Evolutionary conservation across 306 rosid genomes (phyloP).

Genomic region (Begonia loranthoides): DNA sequence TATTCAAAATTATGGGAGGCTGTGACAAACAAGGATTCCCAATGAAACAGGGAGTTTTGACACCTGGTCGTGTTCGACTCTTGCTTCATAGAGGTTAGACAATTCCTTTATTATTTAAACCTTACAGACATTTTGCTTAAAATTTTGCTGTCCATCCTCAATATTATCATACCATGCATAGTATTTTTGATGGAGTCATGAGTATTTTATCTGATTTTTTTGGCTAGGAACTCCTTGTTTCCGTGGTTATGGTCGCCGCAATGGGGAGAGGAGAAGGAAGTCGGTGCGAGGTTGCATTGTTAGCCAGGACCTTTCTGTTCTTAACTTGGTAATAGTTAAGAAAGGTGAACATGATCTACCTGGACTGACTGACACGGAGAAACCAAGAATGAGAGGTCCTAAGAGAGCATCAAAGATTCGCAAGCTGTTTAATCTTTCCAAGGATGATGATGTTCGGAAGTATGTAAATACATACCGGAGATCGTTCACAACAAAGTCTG

Average conservation of each 20-base stretch:
- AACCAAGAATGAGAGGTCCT: slow-evolving; percentile 57
- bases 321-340: slow-evolving; percentile 52
- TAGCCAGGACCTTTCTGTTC: slow-evolving; percentile 47
- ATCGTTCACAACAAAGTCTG: slow-evolving; percentile 28
- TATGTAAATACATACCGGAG: slow-evolving; percentile 56
- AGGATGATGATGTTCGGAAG: slow-evolving; percentile 53
- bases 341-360: slow-evolving; percentile 57
- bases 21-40: slow-evolving; percentile 57
- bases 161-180: not conserved
- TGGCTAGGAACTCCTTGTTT: slow-evolving; percentile 47
- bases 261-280: slow-evolving; percentile 51
- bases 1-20: slow-evolving; percentile 48
- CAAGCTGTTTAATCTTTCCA: slow-evolving; percentile 43
- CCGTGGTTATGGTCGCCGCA: slow-evolving; percentile 54
- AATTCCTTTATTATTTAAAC: not conserved
- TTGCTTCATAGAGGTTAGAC: slow-evolving; percentile 35
- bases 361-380: slow-evolving; percentile 48
- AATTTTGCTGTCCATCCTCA: not conserved
- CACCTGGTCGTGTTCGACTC: slow-evolving; percentile 42
- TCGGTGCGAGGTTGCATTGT: slow-evolving; percentile 54
- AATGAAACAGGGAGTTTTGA: slow-evolving; percentile 52
- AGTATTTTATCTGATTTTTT: not conserved
- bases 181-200: not conserved
- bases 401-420: slow-evolving; percentile 60
- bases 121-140: not conserved